Evolutionary conservation across 1,284 basidiomycete species (phyloP), one percentile per base, ranked within the genome.

Genomic region (Apiotrichum porosum): DNA sequence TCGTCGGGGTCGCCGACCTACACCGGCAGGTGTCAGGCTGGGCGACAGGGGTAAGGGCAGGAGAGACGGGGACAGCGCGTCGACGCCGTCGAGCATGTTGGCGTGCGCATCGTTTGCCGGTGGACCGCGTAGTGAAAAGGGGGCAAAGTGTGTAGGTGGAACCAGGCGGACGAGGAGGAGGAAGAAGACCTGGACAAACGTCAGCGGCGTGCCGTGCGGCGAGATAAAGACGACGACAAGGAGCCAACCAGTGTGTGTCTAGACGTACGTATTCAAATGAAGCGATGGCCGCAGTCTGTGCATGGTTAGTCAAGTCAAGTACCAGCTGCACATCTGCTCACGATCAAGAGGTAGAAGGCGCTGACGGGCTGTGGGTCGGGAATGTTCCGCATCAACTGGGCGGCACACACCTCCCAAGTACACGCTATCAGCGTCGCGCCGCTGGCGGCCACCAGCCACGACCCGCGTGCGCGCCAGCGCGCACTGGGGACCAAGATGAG

Each of bases 131-230:
- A 48, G 24, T 9, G 33, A 4, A 33, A 49, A 53, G 1, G 22
- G 37, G 15, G 32, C 10, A 32, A 49, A 52, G 3, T 17, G 37
- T 8, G 34, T 38, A 3, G 37, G 6, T 2, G 51, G 51, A 8
- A 43, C 42, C 21, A 53, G 46, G 39, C 51, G 51, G 24, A 53
- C 40, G 32, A 53, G 51, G 36, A 53, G 39, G 39, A 53, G 47
- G 43, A 39, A 49, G 47, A 49, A 42, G 47, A 53, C 30, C 51
- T 53, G 47, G 38, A 13, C 2, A 12, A n/a, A 31, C 14, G n/a
- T 18, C 4, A 26, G 31, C 19, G 6, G 24, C 9, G 21, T 6
- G 6, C 8, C 17, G 37, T 26, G 17, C 17, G 18, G n/a, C 6
- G 9, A 33, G 34, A 14, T 19, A 10, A 17, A 6, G 33, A 6